Percentiles rank a stretch among this genome's conserved stretches.
phyloP scores from a whole-genome alignment of 176 grass and related monocot genomes.

The Triticum monococcum region DNA sequence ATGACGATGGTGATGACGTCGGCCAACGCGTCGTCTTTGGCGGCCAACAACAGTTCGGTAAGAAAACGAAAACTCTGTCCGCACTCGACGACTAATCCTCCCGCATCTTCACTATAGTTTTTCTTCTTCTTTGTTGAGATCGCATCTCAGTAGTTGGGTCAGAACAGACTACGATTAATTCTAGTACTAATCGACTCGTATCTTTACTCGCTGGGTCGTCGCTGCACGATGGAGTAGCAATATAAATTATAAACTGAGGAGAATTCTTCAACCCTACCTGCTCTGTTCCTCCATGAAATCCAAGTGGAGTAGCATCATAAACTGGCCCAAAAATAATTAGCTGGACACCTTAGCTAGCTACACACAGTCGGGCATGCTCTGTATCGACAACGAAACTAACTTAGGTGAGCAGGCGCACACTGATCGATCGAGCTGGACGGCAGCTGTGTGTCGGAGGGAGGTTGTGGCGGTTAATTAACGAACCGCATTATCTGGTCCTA shows the following conservation, averaged over 20 bases:
- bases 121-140: no score
- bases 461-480: not conserved
- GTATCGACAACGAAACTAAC: not conserved
- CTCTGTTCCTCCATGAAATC: not conserved
- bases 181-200: no score
- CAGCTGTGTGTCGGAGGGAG: not conserved
- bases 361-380: constrained; percentile 8
- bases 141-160: no score
- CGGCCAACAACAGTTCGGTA: constrained; percentile 47
- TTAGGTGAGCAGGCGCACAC: not conserved
- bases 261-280: not conserved
- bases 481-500: not conserved
- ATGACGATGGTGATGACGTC: constrained; percentile 51
- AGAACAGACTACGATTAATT: no score
- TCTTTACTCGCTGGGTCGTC: not conserved
- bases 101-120: not conserved
- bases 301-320: not conserved
- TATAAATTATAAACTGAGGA: not conserved
- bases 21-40: constrained; percentile 39
- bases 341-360: not conserved
- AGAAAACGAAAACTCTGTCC: not conserved
- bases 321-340: no score
- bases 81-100: not conserved
- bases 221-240: not conserved
- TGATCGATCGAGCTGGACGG: not conserved